phyloP scores from a whole-genome alignment of 1,284 basidiomycete species.

The Leccinum variabile region DNA sequence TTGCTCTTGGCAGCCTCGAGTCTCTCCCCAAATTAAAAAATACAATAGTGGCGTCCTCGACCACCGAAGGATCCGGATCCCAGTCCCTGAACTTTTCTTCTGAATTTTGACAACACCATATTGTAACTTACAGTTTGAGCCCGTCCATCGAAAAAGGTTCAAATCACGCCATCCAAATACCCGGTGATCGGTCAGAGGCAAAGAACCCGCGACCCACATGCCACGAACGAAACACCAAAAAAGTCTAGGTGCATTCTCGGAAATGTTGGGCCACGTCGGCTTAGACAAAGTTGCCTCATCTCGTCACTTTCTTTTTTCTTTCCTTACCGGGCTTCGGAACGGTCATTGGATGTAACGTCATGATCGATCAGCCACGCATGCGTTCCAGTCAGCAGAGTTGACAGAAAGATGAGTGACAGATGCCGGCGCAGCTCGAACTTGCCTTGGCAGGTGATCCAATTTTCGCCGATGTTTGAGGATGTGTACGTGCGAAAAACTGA shows the following conservation, averaged over 20 bases:
- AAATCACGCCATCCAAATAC: background rate
- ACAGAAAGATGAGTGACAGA: background rate
- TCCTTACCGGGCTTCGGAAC: slow-evolving; percentile 9
- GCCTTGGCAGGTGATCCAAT: background rate
- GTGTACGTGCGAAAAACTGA: slow-evolving; percentile 9
- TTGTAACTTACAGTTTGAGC: background rate
- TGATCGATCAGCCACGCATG: background rate
- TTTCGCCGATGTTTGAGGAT: slow-evolving; percentile 8
- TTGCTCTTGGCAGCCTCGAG: background rate
- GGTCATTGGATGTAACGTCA: slow-evolving; percentile 8
- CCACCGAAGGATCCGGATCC: background rate
- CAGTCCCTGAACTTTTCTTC: slow-evolving; percentile 11
- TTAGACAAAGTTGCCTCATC: slow-evolving; percentile 10
- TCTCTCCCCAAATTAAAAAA: background rate
- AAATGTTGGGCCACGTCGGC: background rate
- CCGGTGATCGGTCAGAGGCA: slow-evolving; percentile 12
- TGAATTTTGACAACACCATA: background rate
- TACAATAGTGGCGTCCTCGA: background rate
- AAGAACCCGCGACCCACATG: background rate
- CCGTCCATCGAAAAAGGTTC: background rate
- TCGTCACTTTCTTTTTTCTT: background rate
- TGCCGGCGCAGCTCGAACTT: background rate
- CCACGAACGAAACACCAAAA: slow-evolving; percentile 8
- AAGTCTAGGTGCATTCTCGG: slow-evolving; percentile 4
- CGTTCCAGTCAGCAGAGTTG: background rate